phyloP scores from a whole-genome alignment of 2,329 filamentous ascomycete species.

The Fusarium gaditjirri region DNA sequence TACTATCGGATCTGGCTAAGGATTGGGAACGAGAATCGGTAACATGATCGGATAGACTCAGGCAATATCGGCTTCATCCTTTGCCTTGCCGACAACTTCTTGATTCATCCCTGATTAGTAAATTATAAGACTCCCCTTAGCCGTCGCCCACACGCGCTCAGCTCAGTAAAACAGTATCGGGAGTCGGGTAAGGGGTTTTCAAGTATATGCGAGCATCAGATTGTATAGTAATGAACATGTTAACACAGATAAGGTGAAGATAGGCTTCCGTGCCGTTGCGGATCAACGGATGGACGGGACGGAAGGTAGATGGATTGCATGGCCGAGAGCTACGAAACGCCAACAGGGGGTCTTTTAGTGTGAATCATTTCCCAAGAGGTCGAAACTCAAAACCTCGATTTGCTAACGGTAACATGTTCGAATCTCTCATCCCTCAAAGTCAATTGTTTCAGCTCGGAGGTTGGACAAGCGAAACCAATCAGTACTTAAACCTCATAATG shows the following conservation, averaged over 20 bases:
- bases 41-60: neutral
- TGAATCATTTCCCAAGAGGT: neutral
- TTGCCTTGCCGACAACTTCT: neutral
- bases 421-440: neutral
- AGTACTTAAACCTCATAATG: neutral
- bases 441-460: neutral
- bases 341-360: neutral
- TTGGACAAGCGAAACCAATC: neutral
- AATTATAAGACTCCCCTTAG: too few relatives aligned
- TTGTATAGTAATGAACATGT: neutral
- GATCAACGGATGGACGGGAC: neutral
- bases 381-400: neutral
- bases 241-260: neutral
- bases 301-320: neutral
- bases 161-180: neutral
- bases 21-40: neutral
- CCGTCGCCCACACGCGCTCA: neutral
- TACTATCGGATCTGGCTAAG: fast-evolving
- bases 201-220: neutral
- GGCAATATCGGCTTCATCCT: neutral
- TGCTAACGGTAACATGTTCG: neutral
- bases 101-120: neutral
- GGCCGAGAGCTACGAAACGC: neutral
- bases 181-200: neutral
- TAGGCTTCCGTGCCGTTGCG: neutral